Evolutionary conservation across 768 basidiomycete genomes (phyloP), one percentile per base, ranked within the genome.

Genomic region (Mycena albidolilacea): DNA sequence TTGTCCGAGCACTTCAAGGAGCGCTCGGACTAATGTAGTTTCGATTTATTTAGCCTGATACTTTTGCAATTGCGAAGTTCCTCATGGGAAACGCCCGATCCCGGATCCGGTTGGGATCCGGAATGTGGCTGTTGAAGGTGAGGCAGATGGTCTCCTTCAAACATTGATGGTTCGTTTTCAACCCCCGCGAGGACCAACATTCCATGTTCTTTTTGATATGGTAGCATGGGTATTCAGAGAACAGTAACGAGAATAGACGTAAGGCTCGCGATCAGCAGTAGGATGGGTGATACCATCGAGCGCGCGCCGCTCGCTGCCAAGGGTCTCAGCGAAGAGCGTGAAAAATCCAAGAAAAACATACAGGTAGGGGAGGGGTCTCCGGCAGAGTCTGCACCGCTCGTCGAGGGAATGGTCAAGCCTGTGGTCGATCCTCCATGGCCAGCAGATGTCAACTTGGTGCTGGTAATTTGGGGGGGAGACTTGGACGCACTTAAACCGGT

Each of bases 361-460:
- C 69, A 59, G 3, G 3, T 10, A 23, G 52, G 21, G n/a, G 11
- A 54, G 9, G 17, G 19, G 39, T 54, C 37, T 39, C 9, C 37
- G 6, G 69, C 19, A 41, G 69, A 39, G 62, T 44, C 69, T 38
- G 62, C 7, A 3, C 30, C 30, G 44, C 19, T 23, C 14, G 50
- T 30, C 15, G 55, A 5, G 21, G 62, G 38, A 39, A 8, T 4
- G 50, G 50, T 30, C 30, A 9, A 21, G 14, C 30, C 30, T 30
- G 30, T 30, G 52, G 62, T 58, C 2, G 72, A 23, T 2, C 48
- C 30, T 30, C 30, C 30, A 30, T 2, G 1, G 58, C 12, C 35
- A 39, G 17, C 50, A 60, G 63, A 73, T 63, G 67, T 73, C 72
- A 73, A 73, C 59, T 54, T n/a, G 62, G 21, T 30, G 12, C 43